Base-by-base conservation (phyloP, 1,284 basidiomycete species). In the Sanguinoderma infundibulare region DNA sequence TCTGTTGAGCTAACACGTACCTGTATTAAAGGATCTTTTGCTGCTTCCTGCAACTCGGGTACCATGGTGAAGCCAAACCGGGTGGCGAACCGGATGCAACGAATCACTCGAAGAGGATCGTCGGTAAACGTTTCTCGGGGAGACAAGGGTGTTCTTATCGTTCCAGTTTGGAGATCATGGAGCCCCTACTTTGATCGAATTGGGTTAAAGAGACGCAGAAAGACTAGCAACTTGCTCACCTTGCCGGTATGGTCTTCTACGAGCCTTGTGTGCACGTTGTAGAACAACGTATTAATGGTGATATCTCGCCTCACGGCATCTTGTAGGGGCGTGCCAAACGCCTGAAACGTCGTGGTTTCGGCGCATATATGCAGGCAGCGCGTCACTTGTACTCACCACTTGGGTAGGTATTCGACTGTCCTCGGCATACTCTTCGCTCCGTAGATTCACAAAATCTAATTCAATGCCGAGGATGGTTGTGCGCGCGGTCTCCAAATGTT, bases 401-500 rank as follows among this genome's bases (percentile, higher is more conserved):
- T 87, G 85, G 0, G 88, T 91, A 0, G 98, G 98, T 57, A 99
- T 99, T 1, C 98, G 84, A 74, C 92, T 96, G 54, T 87, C 83
- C 39, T 87, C 84, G 0, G 94, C 87, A 76, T 99, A 99, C 67
- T 92, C 95, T 75, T 98, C 98, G 64, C 90, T 94, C 60, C 98
- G 81, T 51, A 99, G 80, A 72, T 98, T 98, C 12, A 99, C 98
- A 70, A 98, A 91, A 75, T 99, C 98, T 55, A 99, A 81, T 61
- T 96, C 94, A 50, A 94, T 79, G 2, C 87, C 96, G 53, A 95
- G 81, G 28, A 99, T 81, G 34, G 85, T 87, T 34, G 95, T 92
- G n/a, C 91, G 92, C 0, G 96, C 97, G 0, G 98, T 98, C 77
- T 99, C 97, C 36, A 99, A 83, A 77, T 98, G 98, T 75, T 99